Evolutionary conservation across 2,329 filamentous ascomycete genomes (phyloP), one percentile per base, ranked within the genome.

Genomic region (Alternaria gaisen): DNA sequence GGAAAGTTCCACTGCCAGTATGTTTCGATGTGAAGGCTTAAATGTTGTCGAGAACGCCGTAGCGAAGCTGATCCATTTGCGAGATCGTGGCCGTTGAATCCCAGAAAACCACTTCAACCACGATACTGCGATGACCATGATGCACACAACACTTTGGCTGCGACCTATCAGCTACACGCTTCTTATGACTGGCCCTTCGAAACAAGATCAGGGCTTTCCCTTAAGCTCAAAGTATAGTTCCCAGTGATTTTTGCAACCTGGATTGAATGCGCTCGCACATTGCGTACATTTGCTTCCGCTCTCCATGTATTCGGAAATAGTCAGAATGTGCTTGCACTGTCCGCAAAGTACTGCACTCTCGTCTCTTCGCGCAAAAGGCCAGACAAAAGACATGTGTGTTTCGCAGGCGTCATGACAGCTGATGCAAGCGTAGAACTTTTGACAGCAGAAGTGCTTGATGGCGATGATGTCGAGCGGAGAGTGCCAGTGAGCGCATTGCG

Each of bases 351-450:
- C 71, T 1, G 68, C 72, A 38, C 54, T 58, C 43, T 72, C 72
- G 5, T 57, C 56, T 42, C 70, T 64, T n/a, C 58, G 48, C 6
- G 53, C 44, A 4, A 11, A 53, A 0, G 65, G 68, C 75, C 76
- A 79, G 0, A 72, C 53, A 1, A 22, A 63, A 7, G 72, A 61
- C 6, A 26, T 41, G 53, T 78, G 76, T 3, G 66, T 51, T 50
- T 77, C 75, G 12, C 64, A 50, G 10, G 60, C 66, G 44, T 75
- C 65, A 55, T 79, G 76, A 32, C 76, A 79, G 46, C 60, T 70
- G 28, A 77, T 75, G 63, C 76, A 79, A 7, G 75, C 75, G 63
- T 78, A 79, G 63, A 77, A 79, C 52, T 73, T 77, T 16, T 65
- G 53, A 66, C 76, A 79, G 66, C 76, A 79, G 47, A 65, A 65